phyloP scores from a whole-genome alignment of 768 basidiomycete species.

The Imleria badia region DNA sequence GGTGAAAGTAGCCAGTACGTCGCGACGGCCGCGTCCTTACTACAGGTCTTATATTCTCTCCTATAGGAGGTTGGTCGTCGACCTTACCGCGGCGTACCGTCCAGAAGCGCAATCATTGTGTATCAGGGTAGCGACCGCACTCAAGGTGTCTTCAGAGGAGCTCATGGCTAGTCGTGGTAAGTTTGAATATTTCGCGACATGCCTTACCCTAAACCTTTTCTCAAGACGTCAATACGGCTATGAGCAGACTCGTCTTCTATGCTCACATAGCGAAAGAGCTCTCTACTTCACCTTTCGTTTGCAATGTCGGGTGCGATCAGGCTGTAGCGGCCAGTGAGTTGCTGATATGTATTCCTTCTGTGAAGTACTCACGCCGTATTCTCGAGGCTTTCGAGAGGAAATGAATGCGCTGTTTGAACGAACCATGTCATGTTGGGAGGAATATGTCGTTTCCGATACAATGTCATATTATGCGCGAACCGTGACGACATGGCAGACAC shows the following conservation, averaged over 20 bases:
- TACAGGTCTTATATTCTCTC: neutral
- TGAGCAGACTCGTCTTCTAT: conserved; percentile 45
- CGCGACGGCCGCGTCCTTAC: neutral
- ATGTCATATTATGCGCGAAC: conserved; percentile 21
- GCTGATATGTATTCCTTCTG: neutral
- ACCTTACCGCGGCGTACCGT: conserved; percentile 46
- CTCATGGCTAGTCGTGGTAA: conserved; percentile 36
- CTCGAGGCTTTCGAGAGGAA: conserved; percentile 50
- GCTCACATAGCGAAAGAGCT: conserved; percentile 52
- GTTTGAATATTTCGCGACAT: conserved; percentile 9
- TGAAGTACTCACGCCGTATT: conserved; percentile 5
- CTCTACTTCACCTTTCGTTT: conserved; percentile 42
- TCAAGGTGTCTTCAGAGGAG: conserved; percentile 39
- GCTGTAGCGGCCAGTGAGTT: conserved; percentile 38
- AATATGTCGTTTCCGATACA: conserved; percentile 35
- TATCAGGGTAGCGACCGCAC: conserved; percentile 38
- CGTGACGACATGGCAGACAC: conserved; percentile 1
- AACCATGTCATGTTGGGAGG: conserved; percentile 56
- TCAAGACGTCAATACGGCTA: conserved; percentile 13
- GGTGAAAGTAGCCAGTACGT: conserved; percentile 47
- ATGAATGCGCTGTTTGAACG: conserved; percentile 42
- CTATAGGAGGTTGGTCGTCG: conserved; percentile 40
- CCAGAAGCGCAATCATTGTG: conserved; percentile 52
- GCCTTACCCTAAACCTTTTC: conserved; percentile 1
- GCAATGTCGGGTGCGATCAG: conserved; percentile 43